Conservation (phyloP, 1,284 basidiomycete species). For the Malassezia obtusa region DNA sequence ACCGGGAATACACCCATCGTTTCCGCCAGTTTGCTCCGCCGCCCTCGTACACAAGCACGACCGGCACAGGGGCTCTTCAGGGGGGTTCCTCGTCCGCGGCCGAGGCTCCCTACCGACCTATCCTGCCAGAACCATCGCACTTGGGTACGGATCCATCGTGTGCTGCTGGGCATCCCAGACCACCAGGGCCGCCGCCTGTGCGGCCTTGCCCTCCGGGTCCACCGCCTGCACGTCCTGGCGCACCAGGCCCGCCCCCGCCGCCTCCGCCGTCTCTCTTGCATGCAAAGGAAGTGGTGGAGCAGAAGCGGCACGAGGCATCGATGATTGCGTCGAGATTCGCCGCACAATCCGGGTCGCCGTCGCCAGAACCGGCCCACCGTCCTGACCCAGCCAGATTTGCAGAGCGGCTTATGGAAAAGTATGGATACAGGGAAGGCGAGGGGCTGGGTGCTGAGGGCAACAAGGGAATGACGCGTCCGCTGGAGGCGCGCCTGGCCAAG, state of each 20-base stretch:
- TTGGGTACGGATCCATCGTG: too few species aligned
- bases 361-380: neutral
- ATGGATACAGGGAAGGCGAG: conserved; percentile 32
- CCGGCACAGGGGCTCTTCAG: too few species aligned
- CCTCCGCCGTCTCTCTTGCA: too few species aligned
- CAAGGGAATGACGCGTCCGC: conserved; percentile 28
- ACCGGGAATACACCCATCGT: neutral
- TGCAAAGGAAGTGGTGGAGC: too few species aligned
- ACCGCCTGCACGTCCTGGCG: neutral
- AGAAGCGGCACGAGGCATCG: too few species aligned
- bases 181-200: neutral
- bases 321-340: too few species aligned
- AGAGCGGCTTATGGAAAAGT: conserved; percentile 27
- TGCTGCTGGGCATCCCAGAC: too few species aligned
- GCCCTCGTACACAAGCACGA: conserved; percentile 1
- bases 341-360: neutral
- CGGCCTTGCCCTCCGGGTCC: neutral
- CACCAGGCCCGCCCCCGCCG: too few species aligned
- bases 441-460: conserved; percentile 36
- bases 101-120: neutral
- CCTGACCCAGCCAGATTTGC: conserved; percentile 20
- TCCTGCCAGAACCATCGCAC: neutral
- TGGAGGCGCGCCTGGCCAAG: conserved; percentile 4
- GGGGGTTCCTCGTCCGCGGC: neutral
- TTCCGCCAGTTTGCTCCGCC: conserved; percentile 16